Base-by-base conservation (phyloP, 352 stramenopile species). In the Globisporangium paddicum region DNA sequence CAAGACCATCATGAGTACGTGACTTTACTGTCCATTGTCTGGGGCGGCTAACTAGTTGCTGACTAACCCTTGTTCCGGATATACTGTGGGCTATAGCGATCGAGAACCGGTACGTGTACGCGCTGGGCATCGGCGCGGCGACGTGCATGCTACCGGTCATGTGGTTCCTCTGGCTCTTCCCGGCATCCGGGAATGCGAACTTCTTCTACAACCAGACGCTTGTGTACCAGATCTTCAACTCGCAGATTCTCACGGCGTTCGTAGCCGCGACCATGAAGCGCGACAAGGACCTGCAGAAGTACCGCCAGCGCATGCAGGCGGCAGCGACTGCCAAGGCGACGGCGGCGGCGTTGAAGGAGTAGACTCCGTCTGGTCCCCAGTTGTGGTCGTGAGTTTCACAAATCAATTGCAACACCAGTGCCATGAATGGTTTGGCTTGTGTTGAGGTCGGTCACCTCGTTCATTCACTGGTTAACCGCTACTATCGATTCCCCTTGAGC, bases 141-240 rank as follows among this genome's bases (percentile, higher is more conserved):
- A 86, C 79, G 8, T 89, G 73, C 57, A 84, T 95, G 71, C 60
- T 95, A 41, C 82, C 82, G 21, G 75, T 93, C 21, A 95, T 95
- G 85, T 91, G 79, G 75, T 93, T 90, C 54, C 65, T 95, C n/a
- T 95, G 85, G 85, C 59, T 95, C 38, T 95, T 87, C 49, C 82
- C 85, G 7, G 85, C 78, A 13, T 93, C 82, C 10, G 85, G 85
- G 21, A 95, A 95, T 62, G 81, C 85, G n/a, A 95, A 95, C 58
- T 95, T 95, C 63, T 95, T 90, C 56, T 95, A 93, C 71, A 93
- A 91, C 67, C 82, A 93, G 66, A 95, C 85, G 35, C 68, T 95
- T 45, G 81, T 95, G 49, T 95, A 90, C 57, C 85, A 93, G 63
- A 82, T 90, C 55, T 95, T 95, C 60, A 82, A 79, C 62, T 86